Percentiles rank a stretch among this genome's conserved stretches.
Evolutionary conservation across 768 basidiomycete species (phyloP).

Genomic region (Serpula lacrymans): DNA sequence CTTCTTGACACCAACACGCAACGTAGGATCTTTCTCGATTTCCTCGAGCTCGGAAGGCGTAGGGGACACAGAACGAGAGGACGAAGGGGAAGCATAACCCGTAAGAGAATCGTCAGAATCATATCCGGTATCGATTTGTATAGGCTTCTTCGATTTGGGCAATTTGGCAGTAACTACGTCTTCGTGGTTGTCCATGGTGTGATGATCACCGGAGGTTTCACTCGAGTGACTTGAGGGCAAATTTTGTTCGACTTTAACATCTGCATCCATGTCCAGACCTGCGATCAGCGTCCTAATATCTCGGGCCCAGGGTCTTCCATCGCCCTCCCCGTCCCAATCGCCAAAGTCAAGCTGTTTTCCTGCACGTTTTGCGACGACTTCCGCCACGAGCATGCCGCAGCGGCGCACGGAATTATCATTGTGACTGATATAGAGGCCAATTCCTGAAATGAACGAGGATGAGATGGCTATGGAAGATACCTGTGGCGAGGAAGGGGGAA

Average conservation of each 20-base stretch:
- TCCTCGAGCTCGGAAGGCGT: constrained; percentile 78
- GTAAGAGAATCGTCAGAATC: constrained; percentile 83
- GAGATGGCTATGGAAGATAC: constrained; percentile 48
- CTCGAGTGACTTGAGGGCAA: constrained; percentile 4
- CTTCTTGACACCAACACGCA: constrained; percentile 67
- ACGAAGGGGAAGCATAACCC: constrained; percentile 68
- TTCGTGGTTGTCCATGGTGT: constrained; percentile 16
- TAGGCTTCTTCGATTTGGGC: constrained; percentile 13
- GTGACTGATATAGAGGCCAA: constrained; percentile 77
- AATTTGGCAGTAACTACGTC: constrained; percentile 1
- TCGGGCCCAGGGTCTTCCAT: constrained; percentile 63
- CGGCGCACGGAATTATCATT: constrained; percentile 71
- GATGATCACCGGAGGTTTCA: constrained; percentile 8
- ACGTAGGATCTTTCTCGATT: constrained; percentile 81
- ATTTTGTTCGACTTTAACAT: constrained; percentile 19
- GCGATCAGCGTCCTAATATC: constrained; percentile 52
- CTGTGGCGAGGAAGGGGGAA: constrained; percentile 48
- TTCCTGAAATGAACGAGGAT: constrained; percentile 59
- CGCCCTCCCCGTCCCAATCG: constrained; percentile 77
- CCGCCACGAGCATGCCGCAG: constrained; percentile 92
- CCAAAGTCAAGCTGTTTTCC: constrained; percentile 75
- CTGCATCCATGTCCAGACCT: constrained; percentile 50
- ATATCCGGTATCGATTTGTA: constrained; percentile 31
- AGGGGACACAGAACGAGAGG: constrained; percentile 76
- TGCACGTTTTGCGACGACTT: constrained; percentile 61